Conservation (phyloP, 1,139 yeast genomes). For the Scheffersomyces quercinus region DNA sequence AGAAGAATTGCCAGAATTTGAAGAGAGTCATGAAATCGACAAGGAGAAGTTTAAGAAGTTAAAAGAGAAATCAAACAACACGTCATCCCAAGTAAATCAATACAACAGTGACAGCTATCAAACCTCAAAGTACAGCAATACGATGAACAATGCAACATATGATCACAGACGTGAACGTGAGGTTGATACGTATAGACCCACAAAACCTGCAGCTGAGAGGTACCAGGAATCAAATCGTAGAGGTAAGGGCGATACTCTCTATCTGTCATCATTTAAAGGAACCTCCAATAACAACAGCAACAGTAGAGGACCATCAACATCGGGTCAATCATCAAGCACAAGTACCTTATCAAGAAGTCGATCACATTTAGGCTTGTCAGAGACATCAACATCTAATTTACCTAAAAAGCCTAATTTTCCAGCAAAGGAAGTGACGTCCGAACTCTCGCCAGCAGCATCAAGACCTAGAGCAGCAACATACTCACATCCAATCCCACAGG, state of each 20-base stretch:
- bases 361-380: background rate
- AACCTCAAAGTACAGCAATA: background rate
- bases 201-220: background rate
- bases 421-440: too few relatives aligned
- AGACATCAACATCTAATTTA: background rate
- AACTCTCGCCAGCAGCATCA: background rate
- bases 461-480: background rate
- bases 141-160: background rate
- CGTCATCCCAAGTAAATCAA: background rate
- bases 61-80: constrained; percentile 8
- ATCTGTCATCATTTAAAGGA: background rate
- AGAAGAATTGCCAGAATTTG: constrained; percentile 64
- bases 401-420: background rate
- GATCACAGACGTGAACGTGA: background rate
- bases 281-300: background rate
- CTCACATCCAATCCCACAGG: background rate
- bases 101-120: background rate
- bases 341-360: background rate
- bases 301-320: background rate
- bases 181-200: constrained; percentile 1
- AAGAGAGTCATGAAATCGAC: constrained; percentile 89
- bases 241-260: background rate
- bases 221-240: background rate
- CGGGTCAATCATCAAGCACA: background rate
- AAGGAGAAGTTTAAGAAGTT: constrained; percentile 59